phyloP scores from a whole-genome alignment of 345 rosid genomes.

The Eucalyptus sp. region DNA sequence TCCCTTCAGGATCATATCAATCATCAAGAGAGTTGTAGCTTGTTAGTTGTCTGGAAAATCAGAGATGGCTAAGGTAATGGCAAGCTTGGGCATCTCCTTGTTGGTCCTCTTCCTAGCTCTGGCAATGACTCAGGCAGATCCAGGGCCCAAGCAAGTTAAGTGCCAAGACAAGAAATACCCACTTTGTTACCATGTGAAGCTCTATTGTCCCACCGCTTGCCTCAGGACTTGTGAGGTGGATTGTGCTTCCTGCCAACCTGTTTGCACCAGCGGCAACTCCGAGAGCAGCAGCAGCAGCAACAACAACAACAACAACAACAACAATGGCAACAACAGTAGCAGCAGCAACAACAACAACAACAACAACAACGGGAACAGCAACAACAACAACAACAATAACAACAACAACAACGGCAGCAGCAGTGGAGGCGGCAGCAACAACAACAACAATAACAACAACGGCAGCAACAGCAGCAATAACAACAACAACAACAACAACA shows the following conservation, averaged over 20 bases:
- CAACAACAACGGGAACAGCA: neutral
- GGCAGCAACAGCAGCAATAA: fast-evolving
- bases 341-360: neutral
- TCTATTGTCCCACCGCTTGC: neutral
- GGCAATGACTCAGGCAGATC: neutral
- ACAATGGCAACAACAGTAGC: neutral
- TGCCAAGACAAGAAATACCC: conserved; percentile 1
- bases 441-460: fast-evolving
- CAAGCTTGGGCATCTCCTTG: neutral
- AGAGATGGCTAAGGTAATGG: neutral
- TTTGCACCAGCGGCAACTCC: neutral
- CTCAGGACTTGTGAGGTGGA: neutral
- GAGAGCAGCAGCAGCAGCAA: neutral
- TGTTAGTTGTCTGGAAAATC: neutral
- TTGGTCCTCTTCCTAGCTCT: neutral
- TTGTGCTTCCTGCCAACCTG: neutral
- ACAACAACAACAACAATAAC: fast-evolving
- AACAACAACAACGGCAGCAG: no score
- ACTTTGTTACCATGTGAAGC: neutral
- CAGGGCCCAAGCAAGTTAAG: neutral
- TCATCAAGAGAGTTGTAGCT: neutral
- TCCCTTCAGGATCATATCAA: neutral
- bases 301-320: fast-evolving
- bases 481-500: fast-evolving
- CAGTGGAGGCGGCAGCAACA: fast-evolving